Conservation (phyloP, 805 yeast species). For the Wickerhamiella lipophila region DNA sequence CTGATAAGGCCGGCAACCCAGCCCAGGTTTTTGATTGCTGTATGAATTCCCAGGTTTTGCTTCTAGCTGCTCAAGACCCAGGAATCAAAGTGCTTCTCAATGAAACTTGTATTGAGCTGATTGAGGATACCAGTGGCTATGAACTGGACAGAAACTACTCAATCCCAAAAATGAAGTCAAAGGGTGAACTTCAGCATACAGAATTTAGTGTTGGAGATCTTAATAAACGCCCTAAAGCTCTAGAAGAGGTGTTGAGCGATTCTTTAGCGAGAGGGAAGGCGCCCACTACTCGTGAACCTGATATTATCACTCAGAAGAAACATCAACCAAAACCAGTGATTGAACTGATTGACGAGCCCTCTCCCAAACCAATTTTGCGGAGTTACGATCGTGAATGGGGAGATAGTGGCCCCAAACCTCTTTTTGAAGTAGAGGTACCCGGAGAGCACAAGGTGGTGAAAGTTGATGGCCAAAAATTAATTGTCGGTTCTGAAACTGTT, state of each 20-base stretch:
- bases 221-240: constrained; percentile 4
- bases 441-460: constrained; percentile 15
- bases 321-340: neutral
- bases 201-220: constrained; percentile 17
- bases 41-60: constrained; percentile 48
- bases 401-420: constrained; percentile 16
- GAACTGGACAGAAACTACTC: constrained; percentile 48
- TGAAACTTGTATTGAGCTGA: constrained; percentile 76
- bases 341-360: neutral
- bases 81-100: constrained; percentile 54
- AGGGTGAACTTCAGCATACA: constrained; percentile 46
- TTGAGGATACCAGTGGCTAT: constrained; percentile 44
- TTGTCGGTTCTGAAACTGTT: neutral
- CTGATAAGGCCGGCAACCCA: constrained; percentile 52
- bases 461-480: neutral
- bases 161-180: constrained; percentile 58
- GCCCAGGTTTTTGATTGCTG: constrained; percentile 72
- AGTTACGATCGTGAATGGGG: constrained; percentile 17
- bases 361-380: constrained; percentile 12
- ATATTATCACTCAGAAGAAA: neutral
- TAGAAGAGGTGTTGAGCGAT: constrained; percentile 8
- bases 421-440: constrained; percentile 17
- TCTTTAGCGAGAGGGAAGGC: no score
- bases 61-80: constrained; percentile 45
- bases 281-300: neutral